phyloP scores from a whole-genome alignment of 2,329 filamentous ascomycete species.

The Dothideomycetes sp. region DNA sequence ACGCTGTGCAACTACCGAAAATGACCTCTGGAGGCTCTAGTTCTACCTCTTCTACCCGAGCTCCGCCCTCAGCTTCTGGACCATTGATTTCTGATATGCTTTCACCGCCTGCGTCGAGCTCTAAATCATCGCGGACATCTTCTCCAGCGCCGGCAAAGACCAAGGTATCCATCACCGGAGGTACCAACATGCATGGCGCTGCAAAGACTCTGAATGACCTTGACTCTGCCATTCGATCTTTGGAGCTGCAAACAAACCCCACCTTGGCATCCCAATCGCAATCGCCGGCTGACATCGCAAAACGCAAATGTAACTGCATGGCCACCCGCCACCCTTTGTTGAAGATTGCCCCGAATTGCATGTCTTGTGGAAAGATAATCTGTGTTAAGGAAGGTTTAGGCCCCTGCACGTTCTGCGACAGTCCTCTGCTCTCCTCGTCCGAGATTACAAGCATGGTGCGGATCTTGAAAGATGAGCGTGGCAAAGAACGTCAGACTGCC shows the following conservation, averaged over 20 bases:
- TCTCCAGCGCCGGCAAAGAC: slow-evolving; percentile 40
- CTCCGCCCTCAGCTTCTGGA: slow-evolving; percentile 60
- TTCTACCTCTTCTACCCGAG: slow-evolving; percentile 28
- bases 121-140: slow-evolving; percentile 40
- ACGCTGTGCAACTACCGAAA: slow-evolving; percentile 32
- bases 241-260: slow-evolving; percentile 90
- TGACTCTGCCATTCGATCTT: slow-evolving; percentile 69
- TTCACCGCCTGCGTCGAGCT: slow-evolving; percentile 9
- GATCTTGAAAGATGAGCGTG: slow-evolving; percentile 73
- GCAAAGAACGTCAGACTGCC: slow-evolving; percentile 71
- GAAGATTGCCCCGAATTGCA: slow-evolving; percentile 83
- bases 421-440: slow-evolving; percentile 55
- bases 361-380: slow-evolving; percentile 87
- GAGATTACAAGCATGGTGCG: slow-evolving; percentile 81
- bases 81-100: slow-evolving; percentile 67
- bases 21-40: slow-evolving; percentile 35
- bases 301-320: slow-evolving; percentile 75
- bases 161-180: slow-evolving; percentile 64
- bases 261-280: slow-evolving; percentile 34
- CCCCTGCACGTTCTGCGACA: slow-evolving; percentile 82
- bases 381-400: slow-evolving; percentile 90
- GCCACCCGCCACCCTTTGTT: slow-evolving; percentile 80
- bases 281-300: slow-evolving; percentile 40
- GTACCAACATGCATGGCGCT: slow-evolving; percentile 70
- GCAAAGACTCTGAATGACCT: slow-evolving; percentile 60